These are phyloP conservation scores for Ceratocystis smalleyi DNA, from an alignment of 2,329 filamentous ascomycete species.

Conservation along the genomic window DNA sequence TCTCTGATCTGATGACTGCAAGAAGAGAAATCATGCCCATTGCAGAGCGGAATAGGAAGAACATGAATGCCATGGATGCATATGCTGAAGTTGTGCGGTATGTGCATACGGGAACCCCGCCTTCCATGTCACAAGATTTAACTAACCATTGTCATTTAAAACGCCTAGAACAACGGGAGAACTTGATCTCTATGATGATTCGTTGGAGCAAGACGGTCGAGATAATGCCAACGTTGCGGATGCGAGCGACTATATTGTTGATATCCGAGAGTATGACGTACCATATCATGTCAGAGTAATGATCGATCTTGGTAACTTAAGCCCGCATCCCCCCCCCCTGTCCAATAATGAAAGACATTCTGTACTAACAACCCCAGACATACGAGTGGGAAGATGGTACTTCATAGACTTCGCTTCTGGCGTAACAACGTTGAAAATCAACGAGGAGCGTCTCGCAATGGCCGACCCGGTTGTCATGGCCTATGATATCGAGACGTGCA, in stretches of 20 bases:
- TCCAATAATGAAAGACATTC: background rate
- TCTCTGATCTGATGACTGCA: conserved; percentile 70
- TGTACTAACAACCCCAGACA: conserved; percentile 42
- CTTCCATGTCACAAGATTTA: background rate
- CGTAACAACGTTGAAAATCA: conserved; percentile 61
- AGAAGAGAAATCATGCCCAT: conserved; percentile 73
- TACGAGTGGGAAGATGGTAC: conserved; percentile 95
- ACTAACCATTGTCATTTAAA: conserved; percentile 17
- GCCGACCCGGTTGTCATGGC: conserved; percentile 96
- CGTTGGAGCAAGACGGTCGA: conserved; percentile 65
- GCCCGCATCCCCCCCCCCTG: background rate
- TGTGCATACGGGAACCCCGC: conserved; percentile 23
- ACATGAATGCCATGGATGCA: conserved; percentile 91
- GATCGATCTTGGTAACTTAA: conserved; percentile 62
- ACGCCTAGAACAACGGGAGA: conserved; percentile 51
- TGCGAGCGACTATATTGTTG: conserved; percentile 92
- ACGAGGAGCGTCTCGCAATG: conserved; percentile 75
- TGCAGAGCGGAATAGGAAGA: conserved; percentile 92
- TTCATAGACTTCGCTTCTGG: conserved; percentile 89
- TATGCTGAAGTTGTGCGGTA: conserved; percentile 91
- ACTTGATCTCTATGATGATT: conserved; percentile 90
- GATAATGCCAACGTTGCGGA: conserved; percentile 61
- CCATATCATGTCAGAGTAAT: conserved; percentile 98
- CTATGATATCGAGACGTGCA: conserved; percentile 98
- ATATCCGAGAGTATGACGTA: conserved; percentile 98